These are phyloP conservation scores for Wickerhamiella pararugosa DNA, from an alignment of 1,139 yeast species.

Conservation along the genomic window DNA sequence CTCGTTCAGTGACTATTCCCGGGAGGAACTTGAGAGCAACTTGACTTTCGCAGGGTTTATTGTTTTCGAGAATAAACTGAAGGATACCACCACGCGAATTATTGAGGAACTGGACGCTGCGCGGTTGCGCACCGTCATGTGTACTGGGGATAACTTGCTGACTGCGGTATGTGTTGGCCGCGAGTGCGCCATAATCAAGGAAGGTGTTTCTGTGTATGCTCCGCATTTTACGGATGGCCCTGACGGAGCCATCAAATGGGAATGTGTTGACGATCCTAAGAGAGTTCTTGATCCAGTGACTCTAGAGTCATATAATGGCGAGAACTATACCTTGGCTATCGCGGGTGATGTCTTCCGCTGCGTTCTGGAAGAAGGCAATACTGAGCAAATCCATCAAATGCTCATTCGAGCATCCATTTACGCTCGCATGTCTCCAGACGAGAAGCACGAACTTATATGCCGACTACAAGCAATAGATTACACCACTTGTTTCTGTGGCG, in stretches of 20 bases:
- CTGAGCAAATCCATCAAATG: constrained; percentile 34
- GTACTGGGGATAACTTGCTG: constrained; percentile 90
- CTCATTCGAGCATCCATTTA: constrained; percentile 63
- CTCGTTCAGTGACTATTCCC: constrained; percentile 23
- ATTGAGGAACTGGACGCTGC: constrained; percentile 48
- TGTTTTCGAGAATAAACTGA: constrained; percentile 80
- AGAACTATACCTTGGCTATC: constrained; percentile 53
- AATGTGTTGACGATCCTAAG: constrained; percentile 25
- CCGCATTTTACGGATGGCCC: constrained; percentile 36
- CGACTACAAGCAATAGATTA: constrained; percentile 72
- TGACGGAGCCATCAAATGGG: constrained; percentile 26
- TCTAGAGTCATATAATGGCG: constrained; percentile 31
- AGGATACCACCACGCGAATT: constrained; percentile 48
- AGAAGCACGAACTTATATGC: constrained; percentile 87
- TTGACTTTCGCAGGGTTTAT: constrained; percentile 75
- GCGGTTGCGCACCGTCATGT: constrained; percentile 73
- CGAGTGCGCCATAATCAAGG: constrained; percentile 55
- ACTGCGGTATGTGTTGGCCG: constrained; percentile 90
- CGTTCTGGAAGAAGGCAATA: constrained; percentile 35
- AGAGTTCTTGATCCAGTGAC: constrained; percentile 44
- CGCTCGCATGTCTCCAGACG: constrained; percentile 99
- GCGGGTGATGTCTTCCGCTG: constrained; percentile 86
- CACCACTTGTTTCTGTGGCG: constrained; percentile 96
- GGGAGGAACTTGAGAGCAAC: constrained; percentile 54
- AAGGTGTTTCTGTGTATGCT: constrained; percentile 39